These are phyloP conservation scores for Vanderwaltozyma polyspora DNA, from an alignment of 805 yeast species.

Conservation along the genomic window DNA sequence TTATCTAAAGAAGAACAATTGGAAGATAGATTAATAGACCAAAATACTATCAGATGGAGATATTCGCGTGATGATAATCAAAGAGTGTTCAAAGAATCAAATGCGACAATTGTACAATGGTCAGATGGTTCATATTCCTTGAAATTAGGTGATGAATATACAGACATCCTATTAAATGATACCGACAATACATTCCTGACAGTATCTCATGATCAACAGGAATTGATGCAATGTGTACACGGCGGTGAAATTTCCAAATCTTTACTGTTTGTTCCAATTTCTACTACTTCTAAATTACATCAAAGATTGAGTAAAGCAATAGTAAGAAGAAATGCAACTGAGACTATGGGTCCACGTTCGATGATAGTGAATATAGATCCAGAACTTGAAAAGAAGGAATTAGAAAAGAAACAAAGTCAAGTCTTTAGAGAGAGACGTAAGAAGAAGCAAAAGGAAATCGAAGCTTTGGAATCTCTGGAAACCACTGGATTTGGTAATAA, in stretches of 20 bases:
- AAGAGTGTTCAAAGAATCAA: conserved; percentile 66
- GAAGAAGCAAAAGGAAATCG: conserved; percentile 45
- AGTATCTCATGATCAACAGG: conserved; percentile 58
- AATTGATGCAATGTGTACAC: conserved; percentile 49
- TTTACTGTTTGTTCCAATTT: conserved; percentile 76
- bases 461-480: conserved; percentile 32
- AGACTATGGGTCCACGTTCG: conserved; percentile 30
- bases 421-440: conserved; percentile 58
- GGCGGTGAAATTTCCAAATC: conserved; percentile 53
- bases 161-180: conserved; percentile 60
- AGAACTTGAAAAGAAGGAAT: conserved; percentile 49
- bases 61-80: conserved; percentile 70
- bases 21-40: conserved; percentile 58
- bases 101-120: conserved; percentile 88
- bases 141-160: conserved; percentile 77
- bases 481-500: conserved; percentile 24
- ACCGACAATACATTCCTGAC: conserved; percentile 63
- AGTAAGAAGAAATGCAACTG: conserved; percentile 27
- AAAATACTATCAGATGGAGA: conserved; percentile 90
- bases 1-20: conserved; percentile 37
- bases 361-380: conserved; percentile 48
- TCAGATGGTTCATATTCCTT: conserved; percentile 82
- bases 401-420: conserved; percentile 57
- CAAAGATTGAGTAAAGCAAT: conserved; percentile 65
- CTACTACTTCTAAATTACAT: conserved; percentile 80